Evolutionary conservation across 441 rosid genomes (phyloP).

Genomic region (Populus hybrid): DNA sequence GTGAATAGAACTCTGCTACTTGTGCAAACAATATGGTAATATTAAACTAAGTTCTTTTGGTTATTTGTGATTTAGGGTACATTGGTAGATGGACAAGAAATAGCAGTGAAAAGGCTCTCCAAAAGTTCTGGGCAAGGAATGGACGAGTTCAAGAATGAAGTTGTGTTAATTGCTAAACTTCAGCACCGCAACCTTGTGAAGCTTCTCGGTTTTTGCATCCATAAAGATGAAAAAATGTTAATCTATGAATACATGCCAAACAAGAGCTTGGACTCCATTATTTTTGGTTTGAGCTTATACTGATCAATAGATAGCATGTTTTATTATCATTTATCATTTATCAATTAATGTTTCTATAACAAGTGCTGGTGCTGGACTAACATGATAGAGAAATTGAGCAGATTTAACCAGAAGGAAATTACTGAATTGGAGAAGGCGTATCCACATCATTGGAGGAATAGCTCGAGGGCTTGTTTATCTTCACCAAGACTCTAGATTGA

Average conservation of each 20-base stretch:
- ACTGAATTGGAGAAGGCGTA: neutral
- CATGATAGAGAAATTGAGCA: neutral
- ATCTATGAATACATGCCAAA: too few relatives aligned
- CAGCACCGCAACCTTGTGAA: neutral
- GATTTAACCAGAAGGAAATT: neutral
- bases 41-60: neutral
- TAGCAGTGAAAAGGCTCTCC: neutral
- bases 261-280: neutral
- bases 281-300: neutral
- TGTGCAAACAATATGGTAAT: neutral
- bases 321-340: neutral
- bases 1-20: neutral
- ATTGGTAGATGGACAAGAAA: neutral
- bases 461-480: conserved; percentile 13
- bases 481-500: conserved; percentile 1
- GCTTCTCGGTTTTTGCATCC: neutral
- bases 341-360: neutral
- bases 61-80: neutral
- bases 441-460: neutral
- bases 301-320: neutral
- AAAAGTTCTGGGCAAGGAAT: neutral
- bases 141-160: neutral
- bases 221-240: neutral
- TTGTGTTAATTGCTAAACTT: neutral
- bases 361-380: neutral